Evolutionary conservation across 1,284 basidiomycete genomes (phyloP).

Genomic region (Amylostereum areolatum): DNA sequence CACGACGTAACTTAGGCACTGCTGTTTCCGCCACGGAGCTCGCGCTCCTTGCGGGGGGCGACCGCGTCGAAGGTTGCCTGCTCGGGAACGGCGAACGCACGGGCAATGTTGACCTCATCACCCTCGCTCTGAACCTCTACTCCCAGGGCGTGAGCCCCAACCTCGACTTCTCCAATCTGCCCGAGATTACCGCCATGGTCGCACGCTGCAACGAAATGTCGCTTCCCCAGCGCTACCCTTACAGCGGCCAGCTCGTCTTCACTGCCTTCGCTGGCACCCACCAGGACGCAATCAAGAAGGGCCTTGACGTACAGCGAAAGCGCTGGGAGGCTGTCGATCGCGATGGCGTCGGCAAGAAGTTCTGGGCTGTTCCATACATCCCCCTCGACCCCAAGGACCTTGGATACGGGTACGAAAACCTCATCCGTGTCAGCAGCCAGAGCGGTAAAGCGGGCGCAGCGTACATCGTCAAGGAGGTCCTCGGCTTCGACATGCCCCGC

Average conservation of each 20-base stretch:
- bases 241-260: slow-evolving; percentile 96
- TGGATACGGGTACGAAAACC: slow-evolving; percentile 93
- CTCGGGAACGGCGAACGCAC: slow-evolving; percentile 98
- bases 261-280: slow-evolving; percentile 98
- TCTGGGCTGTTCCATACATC: slow-evolving; percentile 95
- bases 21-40: slow-evolving; percentile 93
- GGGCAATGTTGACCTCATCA: slow-evolving; percentile 96
- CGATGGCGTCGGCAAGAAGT: slow-evolving; percentile 53
- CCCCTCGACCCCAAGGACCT: slow-evolving; percentile 95
- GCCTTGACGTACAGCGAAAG: slow-evolving; percentile 79
- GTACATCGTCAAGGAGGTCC: slow-evolving; percentile 90
- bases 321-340: slow-evolving; percentile 45
- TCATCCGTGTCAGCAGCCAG: slow-evolving; percentile 97
- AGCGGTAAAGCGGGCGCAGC: slow-evolving; percentile 93
- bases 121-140: slow-evolving; percentile 92
- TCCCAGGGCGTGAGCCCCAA: slow-evolving; percentile 87
- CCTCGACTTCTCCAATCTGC: slow-evolving; percentile 90
- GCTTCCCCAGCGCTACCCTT: slow-evolving; percentile 88
- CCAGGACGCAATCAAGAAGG: slow-evolving; percentile 99
- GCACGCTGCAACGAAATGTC: slow-evolving; percentile 94
- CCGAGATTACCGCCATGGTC: slow-evolving; percentile 85
- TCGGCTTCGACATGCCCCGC: slow-evolving; percentile 88
- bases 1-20: slow-evolving; percentile 50
- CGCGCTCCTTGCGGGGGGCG: slow-evolving; percentile 89
- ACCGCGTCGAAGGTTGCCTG: slow-evolving; percentile 94